These are phyloP conservation scores for Stachybotrys echinatus DNA, from an alignment of 2,329 filamentous ascomycete species.

Conservation along the genomic window DNA sequence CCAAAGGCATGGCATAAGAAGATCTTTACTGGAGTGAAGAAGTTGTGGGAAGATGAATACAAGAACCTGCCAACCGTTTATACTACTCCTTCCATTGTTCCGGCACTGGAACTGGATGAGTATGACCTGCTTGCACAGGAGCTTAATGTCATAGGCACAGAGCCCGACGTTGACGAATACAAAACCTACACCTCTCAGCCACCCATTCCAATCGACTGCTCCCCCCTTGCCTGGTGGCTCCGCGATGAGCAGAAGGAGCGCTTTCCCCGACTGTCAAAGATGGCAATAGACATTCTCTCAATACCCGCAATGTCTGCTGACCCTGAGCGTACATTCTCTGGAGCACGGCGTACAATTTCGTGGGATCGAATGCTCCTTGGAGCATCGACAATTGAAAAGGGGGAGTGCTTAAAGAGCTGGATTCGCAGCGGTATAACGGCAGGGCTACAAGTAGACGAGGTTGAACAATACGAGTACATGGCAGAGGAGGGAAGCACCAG, in stretches of 20 bases:
- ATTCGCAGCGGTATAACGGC: not conserved
- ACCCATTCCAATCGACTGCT: conserved; percentile 4
- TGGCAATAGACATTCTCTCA: conserved; percentile 7
- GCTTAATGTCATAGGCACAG: too few species aligned
- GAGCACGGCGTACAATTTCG: conserved; percentile 6
- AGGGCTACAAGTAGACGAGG: not conserved
- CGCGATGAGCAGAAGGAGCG: conserved; percentile 3
- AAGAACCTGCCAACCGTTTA: too few species aligned
- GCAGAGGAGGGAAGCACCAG: not conserved
- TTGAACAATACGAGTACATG: not conserved
- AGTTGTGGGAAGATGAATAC: too few species aligned
- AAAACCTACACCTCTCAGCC: conserved; percentile 4
- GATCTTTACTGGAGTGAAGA: too few species aligned
- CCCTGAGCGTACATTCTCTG: conserved; percentile 6
- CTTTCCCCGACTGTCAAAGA: conserved; percentile 5
- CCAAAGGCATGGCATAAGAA: too few species aligned
- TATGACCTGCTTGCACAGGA: too few species aligned
- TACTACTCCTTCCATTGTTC: too few species aligned
- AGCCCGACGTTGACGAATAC: conserved; percentile 1
- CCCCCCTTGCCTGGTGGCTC: conserved; percentile 6
- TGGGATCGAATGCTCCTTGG: conserved; percentile 6
- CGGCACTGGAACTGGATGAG: too few species aligned
- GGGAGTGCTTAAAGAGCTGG: conserved; percentile 5
- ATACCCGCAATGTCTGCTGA: conserved; percentile 8
- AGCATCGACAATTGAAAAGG: conserved; percentile 5